Percentiles rank a stretch among this genome's conserved stretches.
Evolutionary conservation across 345 rosid genomes (phyloP).

Genomic region (Stellera chamaejasme): DNA sequence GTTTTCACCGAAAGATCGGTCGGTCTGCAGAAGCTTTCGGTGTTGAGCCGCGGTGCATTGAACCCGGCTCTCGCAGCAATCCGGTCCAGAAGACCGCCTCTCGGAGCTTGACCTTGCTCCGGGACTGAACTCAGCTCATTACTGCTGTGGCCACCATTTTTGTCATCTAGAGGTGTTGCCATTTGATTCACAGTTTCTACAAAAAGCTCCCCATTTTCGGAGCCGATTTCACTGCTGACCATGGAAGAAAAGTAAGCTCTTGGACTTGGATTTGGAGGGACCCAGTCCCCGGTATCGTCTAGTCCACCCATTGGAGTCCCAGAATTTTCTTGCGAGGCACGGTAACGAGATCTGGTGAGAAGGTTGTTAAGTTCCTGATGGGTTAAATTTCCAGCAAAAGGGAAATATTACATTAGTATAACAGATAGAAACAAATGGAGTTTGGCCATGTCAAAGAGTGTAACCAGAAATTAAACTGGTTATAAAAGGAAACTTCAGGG

Average conservation of each 20-base stretch:
- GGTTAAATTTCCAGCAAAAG: constrained; percentile 7
- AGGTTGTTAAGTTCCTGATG: constrained; percentile 26
- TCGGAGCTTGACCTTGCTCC: constrained; percentile 37
- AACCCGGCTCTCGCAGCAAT: constrained; percentile 86
- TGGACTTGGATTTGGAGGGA: constrained; percentile 64
- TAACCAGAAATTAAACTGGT: background rate
- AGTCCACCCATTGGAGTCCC: constrained; percentile 48
- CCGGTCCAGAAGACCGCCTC: constrained; percentile 70
- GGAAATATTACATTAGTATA: background rate
- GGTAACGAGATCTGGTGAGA: constrained; percentile 5
- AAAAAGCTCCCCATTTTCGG: constrained; percentile 28
- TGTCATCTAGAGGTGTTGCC: constrained; percentile 18
- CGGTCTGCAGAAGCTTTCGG: constrained; percentile 52
- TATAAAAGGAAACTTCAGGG: background rate
- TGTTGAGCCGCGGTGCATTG: constrained; percentile 68
- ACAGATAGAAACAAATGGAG: background rate
- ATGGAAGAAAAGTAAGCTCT: constrained; percentile 44
- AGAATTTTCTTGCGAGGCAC: constrained; percentile 5
- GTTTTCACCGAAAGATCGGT: constrained; percentile 40
- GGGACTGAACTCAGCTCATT: constrained; percentile 24
- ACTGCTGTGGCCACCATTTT: constrained; percentile 23
- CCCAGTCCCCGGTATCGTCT: constrained; percentile 80
- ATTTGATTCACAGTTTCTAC: constrained; percentile 24
- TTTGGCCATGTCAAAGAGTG: background rate
- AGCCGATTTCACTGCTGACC: constrained; percentile 38